These are phyloP conservation scores for Dactylorhiza incarnata DNA, from an alignment of 106 monocot genomes.

Conservation along the genomic window DNA sequence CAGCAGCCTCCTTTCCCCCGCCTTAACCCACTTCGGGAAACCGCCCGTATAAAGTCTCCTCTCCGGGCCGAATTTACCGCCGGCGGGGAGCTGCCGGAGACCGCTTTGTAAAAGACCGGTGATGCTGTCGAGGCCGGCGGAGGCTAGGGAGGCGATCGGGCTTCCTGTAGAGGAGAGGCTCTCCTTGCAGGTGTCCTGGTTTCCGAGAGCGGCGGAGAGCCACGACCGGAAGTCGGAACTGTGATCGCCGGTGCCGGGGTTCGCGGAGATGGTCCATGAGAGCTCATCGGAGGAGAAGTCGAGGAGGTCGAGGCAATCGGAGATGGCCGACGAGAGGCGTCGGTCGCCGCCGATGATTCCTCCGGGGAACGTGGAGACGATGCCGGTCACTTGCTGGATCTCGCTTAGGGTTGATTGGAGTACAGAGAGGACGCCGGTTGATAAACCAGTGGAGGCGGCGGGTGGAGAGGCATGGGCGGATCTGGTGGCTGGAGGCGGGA, in stretches of 20 bases:
- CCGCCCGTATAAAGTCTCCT: constrained; percentile 9
- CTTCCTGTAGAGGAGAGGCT: constrained; percentile 29
- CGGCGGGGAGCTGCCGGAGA: constrained; percentile 17
- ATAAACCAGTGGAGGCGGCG: constrained; percentile 2
- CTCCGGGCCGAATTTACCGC: neutral
- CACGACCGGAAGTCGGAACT: constrained; percentile 35
- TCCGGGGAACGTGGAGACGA: constrained; percentile 38
- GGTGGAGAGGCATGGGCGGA: neutral
- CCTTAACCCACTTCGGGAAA: constrained; percentile 51
- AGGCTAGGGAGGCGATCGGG: constrained; percentile 27
- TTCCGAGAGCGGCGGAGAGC: constrained; percentile 63
- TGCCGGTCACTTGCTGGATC: constrained; percentile 35
- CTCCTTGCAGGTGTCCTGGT: constrained; percentile 70
- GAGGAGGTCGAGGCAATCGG: constrained; percentile 93
- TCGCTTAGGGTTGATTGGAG: constrained; percentile 46
- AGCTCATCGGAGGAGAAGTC: constrained; percentile 79
- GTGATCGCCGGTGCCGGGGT: constrained; percentile 12
- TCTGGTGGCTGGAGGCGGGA: neutral
- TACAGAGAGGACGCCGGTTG: constrained; percentile 31
- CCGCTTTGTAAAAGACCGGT: constrained; percentile 21
- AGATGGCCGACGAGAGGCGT: constrained; percentile 71
- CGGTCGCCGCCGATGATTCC: constrained; percentile 33
- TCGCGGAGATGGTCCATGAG: constrained; percentile 23
- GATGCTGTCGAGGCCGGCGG: constrained; percentile 26
- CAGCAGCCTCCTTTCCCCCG: constrained; percentile 37